Percentiles rank a stretch among this genome's conserved stretches.
phyloP scores from a whole-genome alignment of 352 stramenopile species.

The Phytophthora vignae region DNA sequence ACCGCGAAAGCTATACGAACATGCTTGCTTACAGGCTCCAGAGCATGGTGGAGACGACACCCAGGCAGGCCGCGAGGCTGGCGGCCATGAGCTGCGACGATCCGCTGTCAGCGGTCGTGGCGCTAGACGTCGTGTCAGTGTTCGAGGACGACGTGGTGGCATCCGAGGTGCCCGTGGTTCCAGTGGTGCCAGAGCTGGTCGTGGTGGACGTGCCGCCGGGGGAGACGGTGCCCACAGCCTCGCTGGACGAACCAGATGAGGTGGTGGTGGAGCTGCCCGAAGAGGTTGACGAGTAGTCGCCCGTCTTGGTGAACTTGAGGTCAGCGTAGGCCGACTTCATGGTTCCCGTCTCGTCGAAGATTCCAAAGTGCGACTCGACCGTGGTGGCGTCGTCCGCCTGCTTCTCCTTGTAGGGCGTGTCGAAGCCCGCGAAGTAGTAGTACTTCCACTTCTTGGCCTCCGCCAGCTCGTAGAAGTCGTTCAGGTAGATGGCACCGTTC shows the following conservation, averaged over 20 bases:
- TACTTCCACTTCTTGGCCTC: slow-evolving; percentile 80
- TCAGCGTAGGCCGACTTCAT: slow-evolving; percentile 74
- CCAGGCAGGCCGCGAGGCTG: slow-evolving; percentile 42
- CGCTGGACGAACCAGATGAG: not conserved
- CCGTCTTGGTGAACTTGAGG: slow-evolving; percentile 61
- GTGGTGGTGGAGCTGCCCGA: slow-evolving; percentile 32
- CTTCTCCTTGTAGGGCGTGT: slow-evolving; percentile 82
- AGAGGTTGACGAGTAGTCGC: slow-evolving; percentile 32
- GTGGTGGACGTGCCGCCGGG: slow-evolving; percentile 10
- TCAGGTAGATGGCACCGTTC: slow-evolving; percentile 70
- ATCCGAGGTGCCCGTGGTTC: slow-evolving; percentile 18
- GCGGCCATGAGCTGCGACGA: slow-evolving; percentile 43
- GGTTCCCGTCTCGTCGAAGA: slow-evolving; percentile 68
- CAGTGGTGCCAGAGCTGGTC: slow-evolving; percentile 26
- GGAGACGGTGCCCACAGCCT: slow-evolving; percentile 33
- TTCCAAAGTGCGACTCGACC: slow-evolving; percentile 82
- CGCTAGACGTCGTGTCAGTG: slow-evolving; percentile 23
- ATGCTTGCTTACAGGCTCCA: slow-evolving; percentile 49
- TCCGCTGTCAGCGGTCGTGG: slow-evolving; percentile 30
- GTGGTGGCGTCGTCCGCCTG: slow-evolving; percentile 53
- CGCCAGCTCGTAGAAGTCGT: slow-evolving; percentile 81
- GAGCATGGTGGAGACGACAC: slow-evolving; percentile 45
- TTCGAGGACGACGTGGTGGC: slow-evolving; percentile 33
- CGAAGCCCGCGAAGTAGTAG: slow-evolving; percentile 90
- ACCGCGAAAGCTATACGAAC: slow-evolving; percentile 7